These are phyloP conservation scores for Malus sylvestris DNA, from an alignment of 306 rosid species.

Conservation along the genomic window DNA sequence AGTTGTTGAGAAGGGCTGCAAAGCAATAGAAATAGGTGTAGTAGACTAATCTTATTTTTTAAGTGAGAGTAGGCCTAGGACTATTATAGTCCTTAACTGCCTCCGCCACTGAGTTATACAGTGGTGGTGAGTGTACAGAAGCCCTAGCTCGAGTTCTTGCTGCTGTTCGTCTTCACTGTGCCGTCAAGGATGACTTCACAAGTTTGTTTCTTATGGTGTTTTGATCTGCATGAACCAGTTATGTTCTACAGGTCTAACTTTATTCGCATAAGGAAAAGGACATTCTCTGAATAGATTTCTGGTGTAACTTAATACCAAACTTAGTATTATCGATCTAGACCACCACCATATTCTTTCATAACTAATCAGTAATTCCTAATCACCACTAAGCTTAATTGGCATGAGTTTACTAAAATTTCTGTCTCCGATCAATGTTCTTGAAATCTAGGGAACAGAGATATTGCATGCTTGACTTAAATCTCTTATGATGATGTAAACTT, in stretches of 20 bases:
- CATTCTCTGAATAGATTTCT: background rate
- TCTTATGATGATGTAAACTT: conserved; percentile 13
- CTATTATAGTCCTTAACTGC: too few species aligned
- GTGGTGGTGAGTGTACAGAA: too few species aligned
- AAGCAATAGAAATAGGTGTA: too few species aligned
- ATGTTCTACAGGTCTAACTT: background rate
- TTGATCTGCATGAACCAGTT: too few species aligned
- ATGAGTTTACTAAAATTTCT: background rate
- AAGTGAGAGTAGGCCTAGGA: too few species aligned
- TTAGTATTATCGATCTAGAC: background rate
- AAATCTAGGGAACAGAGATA: background rate
- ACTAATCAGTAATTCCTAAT: background rate
- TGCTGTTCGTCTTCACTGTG: too few species aligned
- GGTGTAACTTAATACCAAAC: background rate
- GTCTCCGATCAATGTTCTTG: background rate
- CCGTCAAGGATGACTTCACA: too few species aligned
- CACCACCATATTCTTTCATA: background rate
- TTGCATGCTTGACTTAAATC: background rate
- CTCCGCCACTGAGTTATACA: too few species aligned
- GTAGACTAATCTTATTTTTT: too few species aligned
- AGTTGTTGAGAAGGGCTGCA: too few species aligned
- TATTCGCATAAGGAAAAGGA: background rate
- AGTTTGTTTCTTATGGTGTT: too few species aligned
- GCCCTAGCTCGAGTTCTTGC: too few species aligned
- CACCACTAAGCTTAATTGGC: background rate